phyloP scores from a whole-genome alignment of 257 asterid species.

The Solanum okadae region DNA sequence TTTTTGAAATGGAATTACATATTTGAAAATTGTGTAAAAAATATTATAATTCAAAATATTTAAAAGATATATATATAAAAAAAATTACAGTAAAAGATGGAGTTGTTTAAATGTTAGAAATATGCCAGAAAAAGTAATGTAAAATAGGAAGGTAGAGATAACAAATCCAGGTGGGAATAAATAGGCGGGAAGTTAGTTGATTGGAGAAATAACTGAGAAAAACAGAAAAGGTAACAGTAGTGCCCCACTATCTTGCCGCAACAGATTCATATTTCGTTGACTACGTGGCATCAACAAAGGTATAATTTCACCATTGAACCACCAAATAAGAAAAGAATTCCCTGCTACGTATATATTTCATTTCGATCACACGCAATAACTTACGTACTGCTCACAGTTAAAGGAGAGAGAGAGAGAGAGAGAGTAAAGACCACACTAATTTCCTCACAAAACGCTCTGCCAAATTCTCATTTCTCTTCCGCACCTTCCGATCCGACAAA shows the following conservation, averaged over 20 bases:
- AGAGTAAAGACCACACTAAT: not conserved
- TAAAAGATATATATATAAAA: too few species aligned
- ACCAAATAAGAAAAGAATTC: not conserved
- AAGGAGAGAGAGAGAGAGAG: not conserved
- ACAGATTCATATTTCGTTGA: slow-evolving; percentile 4
- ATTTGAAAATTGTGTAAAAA: too few species aligned
- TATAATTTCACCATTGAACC: not conserved
- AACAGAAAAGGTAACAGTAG: not conserved
- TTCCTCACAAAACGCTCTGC: not conserved
- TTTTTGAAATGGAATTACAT: too few species aligned
- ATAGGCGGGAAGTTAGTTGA: slow-evolving; percentile 16
- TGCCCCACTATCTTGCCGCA: not conserved
- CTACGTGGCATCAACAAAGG: slow-evolving; percentile 8
- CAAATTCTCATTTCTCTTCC: not conserved
- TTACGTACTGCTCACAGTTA: not conserved
- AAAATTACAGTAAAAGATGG: too few species aligned
- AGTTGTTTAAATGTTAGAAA: not conserved
- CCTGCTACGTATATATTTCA: not conserved
- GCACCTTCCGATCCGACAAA: not conserved
- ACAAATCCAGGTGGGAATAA: not conserved
- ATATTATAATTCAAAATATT: too few species aligned
- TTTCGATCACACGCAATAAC: not conserved
- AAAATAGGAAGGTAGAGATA: not conserved
- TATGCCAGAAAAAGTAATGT: not conserved
- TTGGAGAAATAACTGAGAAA: not conserved